phyloP scores from a whole-genome alignment of 306 rosid species.

The Gastrolobium bilobum region DNA sequence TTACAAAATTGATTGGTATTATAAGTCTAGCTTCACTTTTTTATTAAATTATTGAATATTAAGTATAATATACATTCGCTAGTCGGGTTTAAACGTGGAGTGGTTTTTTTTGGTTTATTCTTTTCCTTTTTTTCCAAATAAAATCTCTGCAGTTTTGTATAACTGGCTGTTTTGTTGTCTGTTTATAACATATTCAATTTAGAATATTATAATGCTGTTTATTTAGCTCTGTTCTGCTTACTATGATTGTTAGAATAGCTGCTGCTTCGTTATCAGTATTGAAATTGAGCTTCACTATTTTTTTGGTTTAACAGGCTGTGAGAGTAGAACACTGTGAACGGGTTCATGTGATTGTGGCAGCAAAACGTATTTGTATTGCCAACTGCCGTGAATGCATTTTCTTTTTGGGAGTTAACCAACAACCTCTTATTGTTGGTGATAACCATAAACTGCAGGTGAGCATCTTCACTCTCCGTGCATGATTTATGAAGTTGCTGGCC shows the following conservation, averaged over 20 bases:
- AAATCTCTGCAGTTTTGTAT: not conserved
- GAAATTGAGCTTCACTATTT: slow-evolving; percentile 35
- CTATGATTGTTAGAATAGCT: not conserved
- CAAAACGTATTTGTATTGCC: slow-evolving; percentile 92
- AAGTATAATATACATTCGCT: not conserved
- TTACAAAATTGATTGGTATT: too few species aligned
- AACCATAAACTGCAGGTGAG: slow-evolving; percentile 95
- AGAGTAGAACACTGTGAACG: slow-evolving; percentile 98
- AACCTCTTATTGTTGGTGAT: slow-evolving; percentile 91
- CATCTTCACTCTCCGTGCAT: slow-evolving; percentile 31
- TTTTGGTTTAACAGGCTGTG: slow-evolving; percentile 77
- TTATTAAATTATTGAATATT: too few species aligned
- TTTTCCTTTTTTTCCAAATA: not conserved
- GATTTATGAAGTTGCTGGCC: slow-evolving; percentile 41
- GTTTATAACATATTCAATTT: not conserved
- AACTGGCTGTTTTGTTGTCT: slow-evolving; percentile 3
- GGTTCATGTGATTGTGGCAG: slow-evolving; percentile 92
- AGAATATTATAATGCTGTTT: not conserved
- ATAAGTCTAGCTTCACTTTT: too few species aligned
- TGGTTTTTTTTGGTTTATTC: too few species aligned
- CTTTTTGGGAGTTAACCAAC: slow-evolving; percentile 93
- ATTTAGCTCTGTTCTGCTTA: not conserved
- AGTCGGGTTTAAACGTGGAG: too few species aligned
- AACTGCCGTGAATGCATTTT: slow-evolving; percentile 97
- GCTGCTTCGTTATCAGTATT: not conserved